phyloP scores from a whole-genome alignment of 176 grass and related monocot genomes.

The Oryza glaberrima region DNA sequence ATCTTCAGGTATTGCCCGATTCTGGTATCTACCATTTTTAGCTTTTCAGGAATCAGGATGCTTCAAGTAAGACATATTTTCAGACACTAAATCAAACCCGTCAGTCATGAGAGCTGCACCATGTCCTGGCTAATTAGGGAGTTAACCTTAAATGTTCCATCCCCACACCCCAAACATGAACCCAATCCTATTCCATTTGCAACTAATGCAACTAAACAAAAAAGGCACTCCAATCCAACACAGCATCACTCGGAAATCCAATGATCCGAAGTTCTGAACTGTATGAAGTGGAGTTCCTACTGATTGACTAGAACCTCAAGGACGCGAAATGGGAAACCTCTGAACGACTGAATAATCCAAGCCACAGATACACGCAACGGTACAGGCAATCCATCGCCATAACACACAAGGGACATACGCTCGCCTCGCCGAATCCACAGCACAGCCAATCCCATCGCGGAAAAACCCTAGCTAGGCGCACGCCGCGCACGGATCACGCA shows the following conservation, averaged over 20 bases:
- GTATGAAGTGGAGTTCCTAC: too few species aligned
- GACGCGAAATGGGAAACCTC: neutral
- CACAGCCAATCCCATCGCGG: neutral
- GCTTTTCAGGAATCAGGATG: neutral
- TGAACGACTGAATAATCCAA: neutral
- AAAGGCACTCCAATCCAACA: neutral
- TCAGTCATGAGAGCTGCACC: neutral
- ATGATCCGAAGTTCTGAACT: neutral
- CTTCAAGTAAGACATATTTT: neutral
- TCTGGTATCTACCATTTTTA: neutral
- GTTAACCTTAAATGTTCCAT: neutral
- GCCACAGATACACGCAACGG: neutral
- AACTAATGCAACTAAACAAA: neutral
- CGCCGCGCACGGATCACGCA: neutral
- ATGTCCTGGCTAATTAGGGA: neutral
- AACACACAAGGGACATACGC: neutral
- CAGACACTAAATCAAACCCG: neutral
- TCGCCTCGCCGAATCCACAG: neutral
- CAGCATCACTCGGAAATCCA: neutral
- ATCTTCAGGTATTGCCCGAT: neutral
- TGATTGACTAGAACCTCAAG: neutral
- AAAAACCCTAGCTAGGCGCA: neutral
- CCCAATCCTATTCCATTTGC: neutral
- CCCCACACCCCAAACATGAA: neutral
- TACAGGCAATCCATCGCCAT: neutral